Evolutionary conservation across 2,329 filamentous ascomycete genomes (phyloP).

Genomic region (Geosmithia putterillii): DNA sequence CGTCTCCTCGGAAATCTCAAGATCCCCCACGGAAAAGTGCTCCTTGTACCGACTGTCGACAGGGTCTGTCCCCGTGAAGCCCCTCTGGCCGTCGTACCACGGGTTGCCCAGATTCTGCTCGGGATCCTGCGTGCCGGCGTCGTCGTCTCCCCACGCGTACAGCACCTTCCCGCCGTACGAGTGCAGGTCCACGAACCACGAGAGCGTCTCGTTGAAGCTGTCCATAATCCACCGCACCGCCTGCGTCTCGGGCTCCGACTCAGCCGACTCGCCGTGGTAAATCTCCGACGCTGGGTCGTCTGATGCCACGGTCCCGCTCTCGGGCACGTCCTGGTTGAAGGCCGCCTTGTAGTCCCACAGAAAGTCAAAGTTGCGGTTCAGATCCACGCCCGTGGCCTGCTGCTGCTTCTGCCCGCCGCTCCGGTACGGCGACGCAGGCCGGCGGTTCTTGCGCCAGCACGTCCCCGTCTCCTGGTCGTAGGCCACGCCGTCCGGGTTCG

Average conservation of each 20-base stretch:
- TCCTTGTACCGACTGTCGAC: constrained; percentile 26
- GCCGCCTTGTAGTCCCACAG: constrained; percentile 37
- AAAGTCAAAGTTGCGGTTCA: constrained; percentile 47
- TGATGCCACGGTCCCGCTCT: constrained; percentile 21
- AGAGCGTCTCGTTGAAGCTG: constrained; percentile 28
- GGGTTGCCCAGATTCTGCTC: constrained; percentile 39
- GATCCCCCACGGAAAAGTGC: constrained; percentile 26
- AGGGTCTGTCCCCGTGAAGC: constrained; percentile 24
- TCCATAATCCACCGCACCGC: constrained; percentile 40
- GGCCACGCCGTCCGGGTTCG: constrained; percentile 41
- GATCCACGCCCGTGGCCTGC: constrained; percentile 29
- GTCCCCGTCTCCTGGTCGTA: constrained; percentile 34
- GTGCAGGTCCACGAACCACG: constrained; percentile 49
- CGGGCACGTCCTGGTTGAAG: constrained; percentile 24
- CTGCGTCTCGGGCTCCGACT: constrained; percentile 44
- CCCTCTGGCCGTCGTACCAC: constrained; percentile 37
- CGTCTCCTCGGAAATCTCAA: constrained; percentile 14
- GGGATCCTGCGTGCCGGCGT: constrained; percentile 30
- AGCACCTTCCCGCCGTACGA: constrained; percentile 37
- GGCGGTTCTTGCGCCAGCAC: constrained; percentile 47
- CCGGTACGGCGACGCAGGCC: constrained; percentile 17
- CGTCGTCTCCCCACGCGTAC: constrained; percentile 46
- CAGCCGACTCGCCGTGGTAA: constrained; percentile 36
- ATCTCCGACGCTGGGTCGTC: constrained; percentile 27
- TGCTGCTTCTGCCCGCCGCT: not conserved